These are phyloP conservation scores for Nigrospora osmanthi DNA, from an alignment of 2,329 filamentous ascomycete species.

Conservation along the genomic window DNA sequence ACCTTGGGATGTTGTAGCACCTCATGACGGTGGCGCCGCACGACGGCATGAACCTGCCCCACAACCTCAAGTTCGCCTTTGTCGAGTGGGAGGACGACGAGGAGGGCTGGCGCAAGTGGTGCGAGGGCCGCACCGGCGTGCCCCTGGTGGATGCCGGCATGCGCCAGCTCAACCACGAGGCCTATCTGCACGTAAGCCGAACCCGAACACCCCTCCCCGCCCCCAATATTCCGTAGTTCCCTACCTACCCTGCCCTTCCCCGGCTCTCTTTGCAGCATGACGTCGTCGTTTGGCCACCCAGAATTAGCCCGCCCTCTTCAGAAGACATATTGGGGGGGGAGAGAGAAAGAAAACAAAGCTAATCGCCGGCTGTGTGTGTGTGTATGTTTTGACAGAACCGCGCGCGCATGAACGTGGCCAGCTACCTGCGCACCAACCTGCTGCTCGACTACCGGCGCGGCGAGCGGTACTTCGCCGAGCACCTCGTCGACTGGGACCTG, in stretches of 20 bases:
- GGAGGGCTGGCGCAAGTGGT: constrained; percentile 53
- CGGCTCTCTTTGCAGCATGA: no score
- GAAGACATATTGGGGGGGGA: no score
- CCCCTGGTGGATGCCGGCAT: constrained; percentile 63
- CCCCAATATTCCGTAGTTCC: no score
- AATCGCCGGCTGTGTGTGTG: no score
- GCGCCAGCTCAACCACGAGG: constrained; percentile 49
- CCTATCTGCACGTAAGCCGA: constrained; percentile 46
- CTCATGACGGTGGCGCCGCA: constrained; percentile 13
- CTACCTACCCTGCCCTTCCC: no score
- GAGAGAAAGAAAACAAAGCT: no score
- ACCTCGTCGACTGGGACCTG: constrained; percentile 54
- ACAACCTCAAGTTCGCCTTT: constrained; percentile 63
- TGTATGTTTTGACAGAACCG: constrained; percentile 37
- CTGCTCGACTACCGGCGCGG: constrained; percentile 59
- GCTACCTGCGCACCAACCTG: constrained; percentile 57
- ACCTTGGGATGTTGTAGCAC: constrained; percentile 3
- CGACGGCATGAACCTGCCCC: constrained; percentile 61
- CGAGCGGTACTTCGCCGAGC: constrained; percentile 57
- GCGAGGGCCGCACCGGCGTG: constrained; percentile 51
- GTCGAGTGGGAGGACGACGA: constrained; percentile 59
- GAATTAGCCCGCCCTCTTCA: no score
- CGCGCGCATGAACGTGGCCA: constrained; percentile 56
- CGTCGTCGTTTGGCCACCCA: no score
- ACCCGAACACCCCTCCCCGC: no score